A percentile compares a stretch with the other conserved stretches of the same genome.
These are phyloP conservation scores for Sporodiniella umbellata DNA, from an alignment of 371 early-diverging fungal species.

Conservation along the genomic window DNA sequence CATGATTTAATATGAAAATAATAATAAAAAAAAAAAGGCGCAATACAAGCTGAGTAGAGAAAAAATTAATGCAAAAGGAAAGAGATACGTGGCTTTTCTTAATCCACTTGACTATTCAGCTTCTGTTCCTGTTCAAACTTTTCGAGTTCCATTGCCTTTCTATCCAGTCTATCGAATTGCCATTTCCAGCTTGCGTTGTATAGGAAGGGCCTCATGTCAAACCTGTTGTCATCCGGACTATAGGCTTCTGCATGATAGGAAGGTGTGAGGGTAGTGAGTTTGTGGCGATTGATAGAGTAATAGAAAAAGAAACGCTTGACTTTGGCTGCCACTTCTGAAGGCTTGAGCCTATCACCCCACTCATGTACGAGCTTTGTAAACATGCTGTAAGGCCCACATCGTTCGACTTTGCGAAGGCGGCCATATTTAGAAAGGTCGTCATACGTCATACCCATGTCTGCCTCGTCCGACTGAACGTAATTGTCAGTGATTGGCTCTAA, in stretches of 20 bases:
- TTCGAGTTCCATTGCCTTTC: slow-evolving; percentile 46
- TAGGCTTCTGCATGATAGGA: slow-evolving; percentile 95
- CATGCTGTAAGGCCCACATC: slow-evolving; percentile 93
- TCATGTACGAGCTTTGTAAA: slow-evolving; percentile 76
- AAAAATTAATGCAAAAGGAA: no score
- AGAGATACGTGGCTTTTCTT: no score
- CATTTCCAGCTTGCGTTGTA: slow-evolving; percentile 88
- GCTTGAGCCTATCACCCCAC: slow-evolving; percentile 67
- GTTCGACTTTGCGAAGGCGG: slow-evolving; percentile 80
- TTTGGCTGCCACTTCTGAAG: slow-evolving; percentile 79
- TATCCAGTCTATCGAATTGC: slow-evolving; percentile 89
- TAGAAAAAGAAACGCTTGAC: slow-evolving; percentile 95
- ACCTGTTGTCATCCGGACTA: slow-evolving; percentile 96
- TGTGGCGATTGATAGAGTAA: slow-evolving; percentile 97
- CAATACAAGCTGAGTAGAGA: no score
- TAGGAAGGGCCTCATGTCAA: slow-evolving; percentile 93
- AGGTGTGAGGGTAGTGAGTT: slow-evolving; percentile 95
- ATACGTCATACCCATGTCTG: slow-evolving; percentile 98
- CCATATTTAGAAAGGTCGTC: slow-evolving; percentile 91
- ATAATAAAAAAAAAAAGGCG: neutral
- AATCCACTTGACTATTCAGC: slow-evolving; percentile 22
- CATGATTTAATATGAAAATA: no score
- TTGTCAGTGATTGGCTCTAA: slow-evolving; percentile 82
- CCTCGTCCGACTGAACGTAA: slow-evolving; percentile 87
- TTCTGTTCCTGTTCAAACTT: slow-evolving; percentile 7